phyloP scores from a whole-genome alignment of 352 stramenopile species.

The Phytophthora tentaculata region DNA sequence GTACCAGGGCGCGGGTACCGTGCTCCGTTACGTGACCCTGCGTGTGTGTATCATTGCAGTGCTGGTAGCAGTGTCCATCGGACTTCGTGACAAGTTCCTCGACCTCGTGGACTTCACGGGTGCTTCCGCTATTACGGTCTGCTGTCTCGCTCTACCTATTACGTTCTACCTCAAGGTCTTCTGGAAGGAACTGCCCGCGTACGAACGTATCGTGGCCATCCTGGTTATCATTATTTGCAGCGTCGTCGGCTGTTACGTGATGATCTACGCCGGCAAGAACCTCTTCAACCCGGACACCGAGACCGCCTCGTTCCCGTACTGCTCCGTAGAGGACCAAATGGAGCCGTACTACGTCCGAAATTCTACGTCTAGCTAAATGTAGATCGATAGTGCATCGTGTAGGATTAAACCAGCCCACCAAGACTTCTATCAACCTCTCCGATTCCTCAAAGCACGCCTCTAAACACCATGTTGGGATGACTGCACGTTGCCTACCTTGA shows the following conservation, averaged over 20 bases:
- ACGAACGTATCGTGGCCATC: slow-evolving; percentile 43
- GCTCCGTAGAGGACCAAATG: slow-evolving; percentile 34
- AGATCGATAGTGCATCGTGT: slow-evolving; percentile 31
- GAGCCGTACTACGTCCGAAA: slow-evolving; percentile 37
- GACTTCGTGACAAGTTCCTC: slow-evolving; percentile 47
- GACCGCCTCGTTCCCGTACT: slow-evolving; percentile 37
- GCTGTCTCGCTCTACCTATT: slow-evolving; percentile 54
- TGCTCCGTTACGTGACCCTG: slow-evolving; percentile 43
- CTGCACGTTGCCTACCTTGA: background rate
- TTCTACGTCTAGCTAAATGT: slow-evolving; percentile 24
- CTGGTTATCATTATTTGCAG: slow-evolving; percentile 46
- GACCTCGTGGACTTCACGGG: slow-evolving; percentile 60
- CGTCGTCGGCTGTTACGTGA: slow-evolving; percentile 48
- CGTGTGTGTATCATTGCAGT: slow-evolving; percentile 47
- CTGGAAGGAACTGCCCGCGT: slow-evolving; percentile 41
- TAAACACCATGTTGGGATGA: background rate
- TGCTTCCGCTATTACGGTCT: slow-evolving; percentile 49
- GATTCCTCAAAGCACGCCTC: background rate
- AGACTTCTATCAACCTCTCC: slow-evolving; percentile 23
- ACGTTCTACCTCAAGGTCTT: slow-evolving; percentile 59
- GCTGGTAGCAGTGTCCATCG: slow-evolving; percentile 42
- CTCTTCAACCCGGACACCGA: slow-evolving; percentile 36
- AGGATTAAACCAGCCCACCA: slow-evolving; percentile 31
- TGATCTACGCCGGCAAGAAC: slow-evolving; percentile 49
- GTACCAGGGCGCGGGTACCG: slow-evolving; percentile 33